Evolutionary conservation across 768 basidiomycete genomes (phyloP), one percentile per base, ranked within the genome.

Genomic region (Multifurca ochricompacta): DNA sequence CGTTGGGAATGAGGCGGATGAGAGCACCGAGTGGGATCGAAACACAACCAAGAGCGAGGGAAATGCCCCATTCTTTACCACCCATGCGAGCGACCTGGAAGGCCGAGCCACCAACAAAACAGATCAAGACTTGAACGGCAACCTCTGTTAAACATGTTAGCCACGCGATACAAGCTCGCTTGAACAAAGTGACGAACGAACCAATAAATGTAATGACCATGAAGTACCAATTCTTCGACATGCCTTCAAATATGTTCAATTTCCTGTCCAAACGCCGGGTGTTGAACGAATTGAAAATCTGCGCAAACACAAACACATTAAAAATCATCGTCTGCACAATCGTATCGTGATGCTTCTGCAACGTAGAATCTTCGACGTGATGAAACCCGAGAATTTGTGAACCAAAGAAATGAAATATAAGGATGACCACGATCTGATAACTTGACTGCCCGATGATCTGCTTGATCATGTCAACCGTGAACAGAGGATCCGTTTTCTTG

Each of bases 241-340:
- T 77, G 36, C 91, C 91, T 58, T 86, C 83, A 63, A 97, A 91
- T 55, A 98, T 80, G 69, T 99, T 98, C 55, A 93, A 74, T 46
- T 81, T 79, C 55, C 78, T 81, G 64, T 97, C 94, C 42, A 98
- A 74, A 34, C 91, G 77, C 49, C 96, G 77, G 62, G 87, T 91
- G 66, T 97, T 99, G 68, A 97, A 68, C 39, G 91, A 92, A 71
- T 94, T 96, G 78, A 87, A 93, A 62, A 99, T 93, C 69, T 98
- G 96, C 27, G 91, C 89, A 66, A 97, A 97, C 45, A 98, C 95
- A 64, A 97, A 99, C n/a, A 84, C 79, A 64, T 98, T 99, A 81
- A 99, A 99, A 30, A 97, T 91, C 16, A 98, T 73, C 0, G 95
- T 93, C 64, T 85, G 82, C 21, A 94, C 75, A 34, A 83, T 68